phyloP scores from a whole-genome alignment of 2,329 filamentous ascomycete genomes.

The Penicillium glabrum region DNA sequence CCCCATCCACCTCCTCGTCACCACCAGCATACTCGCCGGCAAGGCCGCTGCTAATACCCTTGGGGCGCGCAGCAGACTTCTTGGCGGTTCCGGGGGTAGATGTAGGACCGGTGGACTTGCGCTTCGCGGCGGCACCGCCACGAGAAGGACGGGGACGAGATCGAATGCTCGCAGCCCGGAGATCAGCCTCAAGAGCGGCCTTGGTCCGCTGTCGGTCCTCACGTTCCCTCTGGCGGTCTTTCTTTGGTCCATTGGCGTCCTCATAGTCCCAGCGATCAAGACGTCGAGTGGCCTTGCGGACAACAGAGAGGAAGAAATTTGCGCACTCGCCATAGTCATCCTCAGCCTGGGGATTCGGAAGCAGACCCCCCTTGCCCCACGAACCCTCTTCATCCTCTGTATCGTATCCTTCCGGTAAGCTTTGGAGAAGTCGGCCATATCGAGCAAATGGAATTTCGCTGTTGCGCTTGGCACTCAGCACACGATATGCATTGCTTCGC shows the following conservation, averaged over 20 bases:
- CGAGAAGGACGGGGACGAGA: slow-evolving; percentile 21
- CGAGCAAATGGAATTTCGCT: slow-evolving; percentile 41
- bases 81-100: slow-evolving; percentile 22
- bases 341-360: slow-evolving; percentile 42
- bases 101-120: slow-evolving; percentile 26
- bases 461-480: slow-evolving; percentile 39
- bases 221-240: slow-evolving; percentile 37
- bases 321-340: slow-evolving; percentile 51
- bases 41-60: slow-evolving; percentile 25
- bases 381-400: slow-evolving; percentile 46
- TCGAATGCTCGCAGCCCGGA: slow-evolving; percentile 20
- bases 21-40: slow-evolving; percentile 22
- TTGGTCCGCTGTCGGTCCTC: slow-evolving; percentile 38
- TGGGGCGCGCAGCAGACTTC: slow-evolving; percentile 25
- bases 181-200: slow-evolving; percentile 21
- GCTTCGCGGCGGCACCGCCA: slow-evolving; percentile 26
- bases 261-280: slow-evolving; percentile 49
- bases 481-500: slow-evolving; percentile 38
- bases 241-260: slow-evolving; percentile 38
- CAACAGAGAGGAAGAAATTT: slow-evolving; percentile 44
- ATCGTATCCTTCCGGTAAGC: slow-evolving; percentile 47
- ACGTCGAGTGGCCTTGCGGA: slow-evolving; percentile 44
- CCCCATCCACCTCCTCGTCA: slow-evolving; percentile 32
- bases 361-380: slow-evolving; percentile 45
- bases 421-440: slow-evolving; percentile 43